phyloP scores from a whole-genome alignment of 2,329 filamentous ascomycete genomes.

The Diplodia corticola region DNA sequence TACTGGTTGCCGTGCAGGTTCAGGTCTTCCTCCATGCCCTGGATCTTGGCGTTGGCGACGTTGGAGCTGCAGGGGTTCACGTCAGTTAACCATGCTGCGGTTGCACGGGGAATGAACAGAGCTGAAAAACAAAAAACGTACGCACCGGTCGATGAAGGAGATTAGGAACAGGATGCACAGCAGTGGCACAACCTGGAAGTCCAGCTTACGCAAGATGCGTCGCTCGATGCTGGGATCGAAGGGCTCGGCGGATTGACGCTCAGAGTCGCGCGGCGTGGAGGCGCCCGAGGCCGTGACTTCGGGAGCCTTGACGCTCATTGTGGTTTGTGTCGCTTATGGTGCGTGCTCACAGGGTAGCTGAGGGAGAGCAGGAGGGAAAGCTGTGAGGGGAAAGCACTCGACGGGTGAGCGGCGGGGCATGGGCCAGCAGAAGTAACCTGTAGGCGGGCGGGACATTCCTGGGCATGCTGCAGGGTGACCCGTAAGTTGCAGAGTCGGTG shows the following conservation, averaged over 20 bases:
- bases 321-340: background rate
- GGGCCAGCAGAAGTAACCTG: slow-evolving; percentile 1
- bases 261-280: background rate
- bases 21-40: slow-evolving; percentile 39
- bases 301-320: slow-evolving; percentile 7
- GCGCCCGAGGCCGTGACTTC: slow-evolving; percentile 6
- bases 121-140: background rate
- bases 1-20: slow-evolving; percentile 38
- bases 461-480: background rate
- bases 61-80: slow-evolving; percentile 24
- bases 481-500: background rate
- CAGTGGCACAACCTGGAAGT: slow-evolving; percentile 34
- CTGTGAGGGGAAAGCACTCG: background rate
- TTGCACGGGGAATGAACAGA: background rate
- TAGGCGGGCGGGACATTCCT: background rate
- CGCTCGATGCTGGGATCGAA: slow-evolving; percentile 32
- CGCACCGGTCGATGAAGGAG: slow-evolving; percentile 35
- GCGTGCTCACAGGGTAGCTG: background rate
- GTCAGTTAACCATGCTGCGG: background rate
- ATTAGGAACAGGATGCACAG: slow-evolving; percentile 38
- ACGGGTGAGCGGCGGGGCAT: background rate
- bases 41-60: slow-evolving; percentile 35
- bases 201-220: slow-evolving; percentile 34
- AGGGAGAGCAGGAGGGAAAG: background rate
- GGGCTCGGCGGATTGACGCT: slow-evolving; percentile 20